Conservation (phyloP, 495 filamentous ascomycete genomes). For the Lasiosphaeria miniovina region DNA sequence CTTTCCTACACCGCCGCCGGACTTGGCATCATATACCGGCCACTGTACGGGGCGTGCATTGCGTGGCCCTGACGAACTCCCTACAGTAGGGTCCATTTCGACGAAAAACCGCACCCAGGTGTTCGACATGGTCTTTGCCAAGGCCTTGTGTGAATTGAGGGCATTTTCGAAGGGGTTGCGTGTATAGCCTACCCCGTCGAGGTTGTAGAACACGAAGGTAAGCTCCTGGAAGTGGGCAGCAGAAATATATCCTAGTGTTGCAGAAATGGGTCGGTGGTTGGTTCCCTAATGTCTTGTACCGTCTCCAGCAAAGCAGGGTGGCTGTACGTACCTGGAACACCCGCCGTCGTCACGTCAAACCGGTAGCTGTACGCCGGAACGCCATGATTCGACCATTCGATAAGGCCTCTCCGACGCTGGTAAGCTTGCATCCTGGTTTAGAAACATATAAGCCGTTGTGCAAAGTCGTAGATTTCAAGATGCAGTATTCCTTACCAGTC, state of each 20-base stretch:
- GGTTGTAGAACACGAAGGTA: conserved; percentile 46
- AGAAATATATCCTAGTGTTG: neutral
- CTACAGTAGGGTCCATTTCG: conserved; percentile 33
- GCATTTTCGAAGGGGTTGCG: conserved; percentile 32
- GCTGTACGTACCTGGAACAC: neutral
- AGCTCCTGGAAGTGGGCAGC: conserved; percentile 45
- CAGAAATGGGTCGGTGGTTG: neutral
- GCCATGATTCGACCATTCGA: conserved; percentile 35
- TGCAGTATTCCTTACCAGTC: conserved; percentile 1
- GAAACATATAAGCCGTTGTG: neutral
- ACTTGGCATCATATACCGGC: conserved; percentile 1
- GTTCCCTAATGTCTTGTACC: neutral
- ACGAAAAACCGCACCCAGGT: conserved; percentile 43
- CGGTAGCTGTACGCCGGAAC: conserved; percentile 42
- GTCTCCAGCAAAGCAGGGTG: neutral
- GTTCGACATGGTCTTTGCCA: conserved; percentile 37
- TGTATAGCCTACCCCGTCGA: conserved; percentile 36
- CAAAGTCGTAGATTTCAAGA: neutral
- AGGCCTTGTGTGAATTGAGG: conserved; percentile 21
- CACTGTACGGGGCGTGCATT: neutral
- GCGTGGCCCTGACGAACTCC: neutral
- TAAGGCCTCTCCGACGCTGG: conserved; percentile 32
- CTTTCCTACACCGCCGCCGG: conserved; percentile 11
- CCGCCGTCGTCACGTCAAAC: conserved; percentile 38
- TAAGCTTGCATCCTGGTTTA: conserved; percentile 4